A percentile compares a stretch with the other conserved stretches of the same genome.
These are phyloP conservation scores for Aquilaria agallochum DNA, from an alignment of 441 rosid genomes.

Conservation along the genomic window DNA sequence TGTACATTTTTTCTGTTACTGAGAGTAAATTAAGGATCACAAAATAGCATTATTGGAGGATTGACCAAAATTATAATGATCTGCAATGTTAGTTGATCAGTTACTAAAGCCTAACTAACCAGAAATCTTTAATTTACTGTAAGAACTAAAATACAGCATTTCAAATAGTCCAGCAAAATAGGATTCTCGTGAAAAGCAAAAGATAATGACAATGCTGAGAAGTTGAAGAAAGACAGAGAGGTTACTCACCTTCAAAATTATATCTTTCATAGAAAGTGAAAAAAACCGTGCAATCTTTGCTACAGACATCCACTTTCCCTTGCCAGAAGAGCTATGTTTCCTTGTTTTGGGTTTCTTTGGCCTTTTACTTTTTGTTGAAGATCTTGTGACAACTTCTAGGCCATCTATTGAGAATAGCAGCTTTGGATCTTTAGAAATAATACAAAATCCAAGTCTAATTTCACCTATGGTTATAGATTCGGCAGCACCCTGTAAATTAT, in stretches of 20 bases:
- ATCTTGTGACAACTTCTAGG: constrained; percentile 71
- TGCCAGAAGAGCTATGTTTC: constrained; percentile 57
- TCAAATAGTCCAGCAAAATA: too few species aligned
- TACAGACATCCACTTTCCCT: constrained; percentile 73
- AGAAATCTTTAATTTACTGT: too few species aligned
- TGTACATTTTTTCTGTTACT: too few species aligned
- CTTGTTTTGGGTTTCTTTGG: constrained; percentile 40
- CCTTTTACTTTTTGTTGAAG: constrained; percentile 37
- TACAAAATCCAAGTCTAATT: constrained; percentile 78
- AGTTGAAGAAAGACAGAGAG: not conserved
- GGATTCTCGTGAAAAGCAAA: too few species aligned
- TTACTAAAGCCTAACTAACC: too few species aligned
- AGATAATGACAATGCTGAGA: too few species aligned
- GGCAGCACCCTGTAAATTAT: constrained; percentile 66
- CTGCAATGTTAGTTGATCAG: too few species aligned
- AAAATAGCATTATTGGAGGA: too few species aligned
- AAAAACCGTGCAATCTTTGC: constrained; percentile 80
- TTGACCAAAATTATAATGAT: too few species aligned
- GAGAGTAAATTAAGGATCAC: too few species aligned
- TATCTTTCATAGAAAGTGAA: constrained; percentile 75
- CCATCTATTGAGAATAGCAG: constrained; percentile 67
- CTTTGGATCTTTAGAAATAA: constrained; percentile 81
- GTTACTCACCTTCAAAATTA: constrained; percentile 66
- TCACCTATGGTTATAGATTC: constrained; percentile 84
- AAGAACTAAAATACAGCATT: too few species aligned